Evolutionary conservation across 1,139 yeast species (phyloP).

Genomic region (Geotrichum candidum): DNA sequence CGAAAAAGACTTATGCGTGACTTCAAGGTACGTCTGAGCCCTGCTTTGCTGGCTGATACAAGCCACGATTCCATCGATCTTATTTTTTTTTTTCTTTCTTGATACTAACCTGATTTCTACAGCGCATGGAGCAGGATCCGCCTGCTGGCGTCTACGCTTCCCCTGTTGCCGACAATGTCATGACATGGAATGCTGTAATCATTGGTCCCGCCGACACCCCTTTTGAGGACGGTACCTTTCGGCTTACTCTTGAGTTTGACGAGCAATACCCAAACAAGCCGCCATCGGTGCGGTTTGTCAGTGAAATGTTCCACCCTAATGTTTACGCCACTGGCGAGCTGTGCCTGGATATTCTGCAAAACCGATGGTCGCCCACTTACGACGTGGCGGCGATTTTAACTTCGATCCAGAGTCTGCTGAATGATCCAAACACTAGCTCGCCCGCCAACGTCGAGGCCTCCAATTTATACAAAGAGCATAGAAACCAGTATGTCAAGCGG

Average conservation of each 20-base stretch:
- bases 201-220: constrained; percentile 98
- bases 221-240: constrained; percentile 95
- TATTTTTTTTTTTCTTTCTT: constrained; percentile 1
- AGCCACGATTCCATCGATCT: not conserved
- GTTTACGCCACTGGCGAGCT: constrained; percentile 94
- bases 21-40: constrained; percentile 55
- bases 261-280: constrained; percentile 98
- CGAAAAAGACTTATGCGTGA: constrained; percentile 98
- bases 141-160: constrained; percentile 98
- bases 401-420: constrained; percentile 69
- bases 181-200: constrained; percentile 96
- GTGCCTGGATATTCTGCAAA: constrained; percentile 91
- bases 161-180: constrained; percentile 92
- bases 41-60: not conserved
- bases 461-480: constrained; percentile 86
- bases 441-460: constrained; percentile 99
- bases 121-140: constrained; percentile 96
- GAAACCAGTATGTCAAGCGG: constrained; percentile 83
- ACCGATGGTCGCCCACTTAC: constrained; percentile 98
- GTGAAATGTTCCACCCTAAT: constrained; percentile 97
- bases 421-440: constrained; percentile 92
- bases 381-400: constrained; percentile 97
- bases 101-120: constrained; percentile 5
- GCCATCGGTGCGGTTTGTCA: constrained; percentile 81
- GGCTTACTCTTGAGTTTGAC: constrained; percentile 79